These are phyloP conservation scores for Melanogaster broomeanus DNA, from an alignment of 768 basidiomycete species.

Conservation along the genomic window DNA sequence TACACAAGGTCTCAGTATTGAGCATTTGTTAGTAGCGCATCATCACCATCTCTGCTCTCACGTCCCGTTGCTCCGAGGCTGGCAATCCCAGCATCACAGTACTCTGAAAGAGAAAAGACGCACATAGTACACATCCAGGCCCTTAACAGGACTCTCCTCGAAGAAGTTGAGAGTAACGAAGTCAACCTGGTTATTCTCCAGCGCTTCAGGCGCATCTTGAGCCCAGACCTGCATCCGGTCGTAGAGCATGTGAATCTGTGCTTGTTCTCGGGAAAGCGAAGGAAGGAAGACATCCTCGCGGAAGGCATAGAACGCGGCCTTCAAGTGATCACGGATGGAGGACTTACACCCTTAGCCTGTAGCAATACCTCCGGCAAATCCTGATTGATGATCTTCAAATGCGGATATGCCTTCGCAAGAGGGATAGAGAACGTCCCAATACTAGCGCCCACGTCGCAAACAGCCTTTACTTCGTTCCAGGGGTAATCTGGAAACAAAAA, in stretches of 20 bases:
- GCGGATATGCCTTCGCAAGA: conserved; percentile 27
- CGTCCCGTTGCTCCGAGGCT: no score
- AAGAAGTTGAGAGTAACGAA: conserved; percentile 9
- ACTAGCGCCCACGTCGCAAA: conserved; percentile 33
- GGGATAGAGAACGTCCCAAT: conserved; percentile 27
- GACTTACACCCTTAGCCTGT: no score
- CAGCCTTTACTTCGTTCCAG: conserved; percentile 23
- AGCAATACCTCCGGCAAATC: conserved; percentile 29
- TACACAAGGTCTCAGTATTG: no score
- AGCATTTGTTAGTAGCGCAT: no score
- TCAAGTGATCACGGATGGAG: not conserved
- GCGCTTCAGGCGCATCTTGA: conserved; percentile 13
- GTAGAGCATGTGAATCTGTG: not conserved
- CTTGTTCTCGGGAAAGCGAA: not conserved
- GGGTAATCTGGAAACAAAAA: conserved; percentile 20
- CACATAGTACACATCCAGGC: no score
- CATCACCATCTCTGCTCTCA: no score
- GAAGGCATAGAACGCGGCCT: not conserved
- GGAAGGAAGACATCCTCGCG: no score
- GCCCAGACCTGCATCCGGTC: conserved; percentile 12
- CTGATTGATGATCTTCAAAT: conserved; percentile 27
- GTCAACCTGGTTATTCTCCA: conserved; percentile 15
- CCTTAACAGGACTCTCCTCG: no score
- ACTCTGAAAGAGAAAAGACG: no score
- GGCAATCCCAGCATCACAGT: no score